These are phyloP conservation scores for Monilinia laxa DNA, from an alignment of 2,329 filamentous ascomycete genomes.

Conservation along the genomic window DNA sequence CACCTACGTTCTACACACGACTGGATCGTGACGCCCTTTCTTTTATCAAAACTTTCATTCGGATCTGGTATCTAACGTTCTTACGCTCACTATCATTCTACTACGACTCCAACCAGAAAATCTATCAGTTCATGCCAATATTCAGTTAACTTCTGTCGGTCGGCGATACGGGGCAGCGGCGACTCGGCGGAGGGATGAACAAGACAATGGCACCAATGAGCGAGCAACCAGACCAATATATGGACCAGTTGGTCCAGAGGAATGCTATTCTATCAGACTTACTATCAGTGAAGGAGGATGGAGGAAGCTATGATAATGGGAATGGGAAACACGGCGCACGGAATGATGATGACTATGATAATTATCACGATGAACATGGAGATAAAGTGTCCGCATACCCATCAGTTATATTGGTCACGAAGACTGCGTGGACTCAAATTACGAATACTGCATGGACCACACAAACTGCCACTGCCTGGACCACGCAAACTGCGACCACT, in stretches of 20 bases:
- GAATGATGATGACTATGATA: neutral
- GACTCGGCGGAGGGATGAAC: conserved; percentile 36
- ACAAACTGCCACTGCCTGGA: conserved; percentile 18
- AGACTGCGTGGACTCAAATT: conserved; percentile 13
- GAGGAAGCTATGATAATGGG: conserved; percentile 8
- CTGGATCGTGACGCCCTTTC: conserved; percentile 40
- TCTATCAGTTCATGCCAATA: conserved; percentile 32
- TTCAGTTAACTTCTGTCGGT: conserved; percentile 31
- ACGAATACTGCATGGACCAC: conserved; percentile 20
- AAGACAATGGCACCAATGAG: conserved; percentile 39
- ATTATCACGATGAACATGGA: neutral
- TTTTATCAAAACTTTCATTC: conserved; percentile 24
- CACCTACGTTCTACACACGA: conserved; percentile 36
- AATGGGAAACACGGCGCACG: neutral
- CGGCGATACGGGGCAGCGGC: conserved; percentile 28
- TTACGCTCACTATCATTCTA: conserved; percentile 17
- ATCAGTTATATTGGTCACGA: neutral
- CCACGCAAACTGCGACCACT: conserved; percentile 9
- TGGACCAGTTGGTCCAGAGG: conserved; percentile 26
- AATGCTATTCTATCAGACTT: conserved; percentile 18
- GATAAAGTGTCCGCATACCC: neutral
- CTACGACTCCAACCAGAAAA: conserved; percentile 17
- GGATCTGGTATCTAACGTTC: conserved; percentile 20
- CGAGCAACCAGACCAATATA: conserved; percentile 26
- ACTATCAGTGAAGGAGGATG: conserved; percentile 21